Base-by-base conservation (phyloP, 2,329 filamentous ascomycete species). In the Talaromyces sp. region DNA sequence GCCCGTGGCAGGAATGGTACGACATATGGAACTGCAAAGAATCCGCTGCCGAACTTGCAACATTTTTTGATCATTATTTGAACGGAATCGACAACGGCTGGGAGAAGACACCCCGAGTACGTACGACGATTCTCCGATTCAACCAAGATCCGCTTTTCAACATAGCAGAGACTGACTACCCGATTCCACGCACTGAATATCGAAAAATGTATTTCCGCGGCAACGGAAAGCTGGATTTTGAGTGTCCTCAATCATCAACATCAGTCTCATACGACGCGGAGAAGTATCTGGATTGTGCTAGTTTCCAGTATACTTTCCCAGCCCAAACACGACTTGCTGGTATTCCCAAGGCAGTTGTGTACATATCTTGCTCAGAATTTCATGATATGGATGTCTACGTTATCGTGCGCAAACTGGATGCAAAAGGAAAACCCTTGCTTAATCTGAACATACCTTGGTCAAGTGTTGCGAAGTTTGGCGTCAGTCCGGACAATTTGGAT, bases 301-400 rank as follows among this genome's bases (percentile, higher is more conserved):
- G 68, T 17, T 78, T 79, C 64, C 71, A 29, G 14, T 38, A 73
- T 58, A 75, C 66, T 0, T 80, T 80, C 61, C 21, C 65, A 1
- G 64, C 75, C 50, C 66, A 67, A 3, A 71, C 75, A 0, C 65
- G 72, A 8, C 65, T 81, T 3, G 72, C 78, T 27, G 79, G 78
- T 2, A 65, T 77, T 1, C 70, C 79, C 17, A 80, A 80, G 63
- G 75, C 76, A 0, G 65, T 74, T 1, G 67, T 81, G 0, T 79
- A 77, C 67, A 73, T 80, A 65, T 77, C 75, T 0, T 76, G 72
- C 62, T 61, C 65, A 1, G 72, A 73, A 9, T 65, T 68, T 14
- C 71, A 81, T 61, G 80, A 81, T 61, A 71, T 81, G 62, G 72
- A 71, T 43, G 72, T 80, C 12, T 80, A 74, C 60, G 71, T 79